Conservation (phyloP, 2,329 filamentous ascomycete genomes). For the Penicillium verrucosum region DNA sequence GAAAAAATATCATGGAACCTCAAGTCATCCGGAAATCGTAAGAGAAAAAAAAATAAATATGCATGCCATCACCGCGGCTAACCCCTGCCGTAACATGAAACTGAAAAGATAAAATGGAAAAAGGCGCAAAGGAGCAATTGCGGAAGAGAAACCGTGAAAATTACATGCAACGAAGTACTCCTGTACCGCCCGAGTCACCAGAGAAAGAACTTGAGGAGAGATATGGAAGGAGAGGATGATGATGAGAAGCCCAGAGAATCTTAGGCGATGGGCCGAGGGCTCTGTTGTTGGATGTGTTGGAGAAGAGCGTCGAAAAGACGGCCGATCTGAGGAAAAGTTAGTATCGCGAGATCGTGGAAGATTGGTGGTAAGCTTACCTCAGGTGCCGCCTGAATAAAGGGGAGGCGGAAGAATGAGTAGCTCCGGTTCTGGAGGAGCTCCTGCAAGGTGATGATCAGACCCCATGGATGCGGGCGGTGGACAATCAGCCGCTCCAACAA, state of each 20-base stretch:
- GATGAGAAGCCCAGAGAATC: conserved; percentile 11
- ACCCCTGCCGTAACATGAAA: conserved; percentile 25
- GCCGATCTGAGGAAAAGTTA: conserved; percentile 36
- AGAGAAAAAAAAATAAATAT: conserved; percentile 23
- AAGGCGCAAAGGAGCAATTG: conserved; percentile 20
- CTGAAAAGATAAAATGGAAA: conserved; percentile 17
- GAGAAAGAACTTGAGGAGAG: conserved; percentile 10
- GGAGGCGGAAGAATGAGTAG: conserved; percentile 87
- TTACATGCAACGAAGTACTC: conserved; percentile 15
- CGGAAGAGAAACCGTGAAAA: conserved; percentile 19
- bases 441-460: conserved; percentile 79
- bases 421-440: conserved; percentile 89
- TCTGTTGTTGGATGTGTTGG: conserved; percentile 48
- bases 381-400: conserved; percentile 84
- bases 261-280: conserved; percentile 42
- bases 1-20: conserved; percentile 26
- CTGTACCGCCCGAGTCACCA: conserved; percentile 10
- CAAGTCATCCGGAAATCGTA: conserved; percentile 27
- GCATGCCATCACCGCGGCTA: conserved; percentile 25
- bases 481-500: conserved; percentile 83
- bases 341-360: neutral
- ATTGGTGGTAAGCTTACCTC: conserved; percentile 58
- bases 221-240: conserved; percentile 6
- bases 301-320: conserved; percentile 46
- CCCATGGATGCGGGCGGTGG: conserved; percentile 94